Base-by-base conservation (phyloP, 179 eudicot genomes). In the Nepenthes alata region DNA sequence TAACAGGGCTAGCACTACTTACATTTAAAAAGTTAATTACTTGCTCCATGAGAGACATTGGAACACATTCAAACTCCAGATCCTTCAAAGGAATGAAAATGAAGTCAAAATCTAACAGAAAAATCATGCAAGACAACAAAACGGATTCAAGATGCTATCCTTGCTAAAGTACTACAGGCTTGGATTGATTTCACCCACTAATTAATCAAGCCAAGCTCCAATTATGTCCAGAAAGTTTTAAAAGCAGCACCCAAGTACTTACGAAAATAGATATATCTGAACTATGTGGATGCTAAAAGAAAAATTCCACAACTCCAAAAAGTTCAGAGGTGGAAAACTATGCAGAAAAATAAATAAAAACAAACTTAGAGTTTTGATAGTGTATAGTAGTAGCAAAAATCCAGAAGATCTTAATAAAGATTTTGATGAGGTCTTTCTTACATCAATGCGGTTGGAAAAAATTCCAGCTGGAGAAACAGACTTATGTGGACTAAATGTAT, bases 11-110 rank as follows among this genome's bases (percentile, higher is more conserved):
- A 37, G 60, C 49, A 62, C 49, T 63, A 65, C 97, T 90, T 82
- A 90, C 97, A 78, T 93, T 89, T 47, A 89, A 75, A 67, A 93
- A 93, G 67, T 66, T 65, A 55, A 68, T 77, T 56, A 93, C 87
- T 65, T 69, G 90, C 72, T 89, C 98, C 85, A 86, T 85, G 50
- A 93, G 93, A 67, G 88, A 85, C 62, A 71, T 69, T 34, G 91
- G 88, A 69, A 82, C 98, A 60, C 96, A 89, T 72, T 93, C 98
- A 76, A 93, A 93, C 72, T 93, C 87, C 72, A 70, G 65, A 25
- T 82, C 95, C 96, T 89, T 60, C 53, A 57, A 60, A 34, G 11
- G 53, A 54, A 37, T 58, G 11, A 54, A 59, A 14, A 55, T 35
- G 2, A 14, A 57, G 47, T 53, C 54, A 51, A 10, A 45, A 58